Base-by-base conservation (phyloP, 208 protist species). In the Trypanosoma congolense region DNA sequence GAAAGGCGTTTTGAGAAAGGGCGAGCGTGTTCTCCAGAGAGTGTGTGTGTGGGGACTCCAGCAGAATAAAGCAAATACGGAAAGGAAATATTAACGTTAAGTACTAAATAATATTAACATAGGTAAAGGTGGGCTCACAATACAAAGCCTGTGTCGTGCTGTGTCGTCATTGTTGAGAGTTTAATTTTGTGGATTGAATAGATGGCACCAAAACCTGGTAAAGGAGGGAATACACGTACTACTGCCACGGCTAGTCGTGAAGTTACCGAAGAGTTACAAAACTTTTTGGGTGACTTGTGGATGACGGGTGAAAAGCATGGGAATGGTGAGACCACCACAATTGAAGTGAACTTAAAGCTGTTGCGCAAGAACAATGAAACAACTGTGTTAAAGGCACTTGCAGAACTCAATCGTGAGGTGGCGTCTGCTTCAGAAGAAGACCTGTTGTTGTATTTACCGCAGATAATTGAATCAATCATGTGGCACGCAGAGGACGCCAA, bases 301-400 rank as follows among this genome's bases (percentile, higher is more conserved):
- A 56, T 52, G 30, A 50, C 70, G 29, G 21, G 19, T 29, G 47
- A 16, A 35, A 6, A 52, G 35, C n/a, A n/a, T n/a, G n/a, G n/a
- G n/a, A n/a, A n/a, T 28, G 56, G 75, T 21, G 51, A 46, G 47
- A 50, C 49, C 0, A 42, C 60, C 0, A 76, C 74, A 52, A 81
- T 89, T 28, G 68, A 44, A 6, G 65, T 90, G 22, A 76, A 82
- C 56, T 54, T 93, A 8, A 75, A 75, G 50, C 67, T 91, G 18
- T 60, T 95, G 44, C 73, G 54, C 33, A 95, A 95, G 62, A 80
- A 56, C 19, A 89, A 77, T 63, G 88, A 95, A 25, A 81, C 79
- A 14, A 95, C 84, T 3, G 89, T 92, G 61, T 75, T 87, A 22
- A 95, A 95, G 64, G 70, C 88, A 3, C 72, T 95, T 10, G 56